These are phyloP conservation scores for Nicotiana obtusifolia DNA, from an alignment of 257 asterid species.

Conservation along the genomic window DNA sequence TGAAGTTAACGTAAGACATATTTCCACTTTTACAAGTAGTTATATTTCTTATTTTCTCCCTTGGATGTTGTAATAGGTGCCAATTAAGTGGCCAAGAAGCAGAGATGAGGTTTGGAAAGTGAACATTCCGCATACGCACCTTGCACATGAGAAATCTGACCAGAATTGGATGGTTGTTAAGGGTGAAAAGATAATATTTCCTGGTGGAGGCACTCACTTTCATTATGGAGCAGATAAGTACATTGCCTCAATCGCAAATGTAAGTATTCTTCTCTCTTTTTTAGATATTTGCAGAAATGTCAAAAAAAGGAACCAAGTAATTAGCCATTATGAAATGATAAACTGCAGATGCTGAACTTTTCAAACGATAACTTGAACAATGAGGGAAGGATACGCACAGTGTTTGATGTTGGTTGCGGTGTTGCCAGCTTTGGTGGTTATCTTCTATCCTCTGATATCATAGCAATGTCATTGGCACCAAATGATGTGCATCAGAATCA, in stretches of 20 bases:
- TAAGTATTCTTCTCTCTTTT: conserved; percentile 33
- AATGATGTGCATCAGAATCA: conserved; percentile 95
- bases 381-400: conserved; percentile 70
- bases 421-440: conserved; percentile 98
- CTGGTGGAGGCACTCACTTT: conserved; percentile 97
- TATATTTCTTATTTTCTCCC: neutral
- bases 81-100: conserved; percentile 93
- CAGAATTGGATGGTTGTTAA: conserved; percentile 98
- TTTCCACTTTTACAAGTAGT: neutral
- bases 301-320: neutral
- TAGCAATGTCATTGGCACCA: conserved; percentile 90
- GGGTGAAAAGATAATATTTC: conserved; percentile 73
- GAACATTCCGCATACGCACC: conserved; percentile 93
- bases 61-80: too few relatives aligned
- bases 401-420: conserved; percentile 89
- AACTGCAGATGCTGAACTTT: conserved; percentile 77
- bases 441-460: conserved; percentile 75
- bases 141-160: conserved; percentile 91
- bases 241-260: conserved; percentile 83
- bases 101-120: conserved; percentile 94
- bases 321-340: neutral
- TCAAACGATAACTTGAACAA: conserved; percentile 59
- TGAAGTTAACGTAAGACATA: neutral
- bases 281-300: conserved; percentile 9
- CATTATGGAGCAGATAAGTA: conserved; percentile 91